Evolutionary conservation across 306 rosid species (phyloP).

Genomic region (Fragaria vesca): DNA sequence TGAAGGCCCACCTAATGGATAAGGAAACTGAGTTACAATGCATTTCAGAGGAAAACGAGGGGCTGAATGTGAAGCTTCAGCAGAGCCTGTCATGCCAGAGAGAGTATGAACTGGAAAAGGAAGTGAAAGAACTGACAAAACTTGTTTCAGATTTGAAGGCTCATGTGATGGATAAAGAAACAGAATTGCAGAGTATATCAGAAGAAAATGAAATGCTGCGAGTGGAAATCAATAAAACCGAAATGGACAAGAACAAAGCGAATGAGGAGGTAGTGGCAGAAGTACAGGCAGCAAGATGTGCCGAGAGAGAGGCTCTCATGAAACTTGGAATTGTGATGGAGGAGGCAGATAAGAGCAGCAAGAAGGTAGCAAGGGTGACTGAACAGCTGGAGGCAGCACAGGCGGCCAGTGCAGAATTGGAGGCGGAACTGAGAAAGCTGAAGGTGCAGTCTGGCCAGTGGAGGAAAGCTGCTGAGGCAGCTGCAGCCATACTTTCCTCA

Average conservation of each 20-base stretch:
- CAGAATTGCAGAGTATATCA: slow-evolving; percentile 65
- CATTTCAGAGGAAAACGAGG: slow-evolving; percentile 85
- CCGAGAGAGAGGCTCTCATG: slow-evolving; percentile 52
- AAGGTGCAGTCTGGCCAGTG: slow-evolving; percentile 94
- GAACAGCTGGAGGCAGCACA: slow-evolving; percentile 86
- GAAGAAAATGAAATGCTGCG: slow-evolving; percentile 79
- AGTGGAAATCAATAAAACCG: slow-evolving; percentile 48
- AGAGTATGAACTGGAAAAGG: slow-evolving; percentile 50
- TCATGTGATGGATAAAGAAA: slow-evolving; percentile 77
- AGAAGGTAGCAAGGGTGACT: slow-evolving; percentile 58
- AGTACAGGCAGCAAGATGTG: slow-evolving; percentile 56
- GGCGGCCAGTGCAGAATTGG: slow-evolving; percentile 67
- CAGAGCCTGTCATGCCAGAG: slow-evolving; percentile 41
- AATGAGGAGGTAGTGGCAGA: slow-evolving; percentile 43
- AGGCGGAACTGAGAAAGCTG: slow-evolving; percentile 72
- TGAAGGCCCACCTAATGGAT: slow-evolving; percentile 85
- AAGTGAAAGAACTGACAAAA: slow-evolving; percentile 54
- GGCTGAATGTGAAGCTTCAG: slow-evolving; percentile 50
- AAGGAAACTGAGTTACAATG: slow-evolving; percentile 92
- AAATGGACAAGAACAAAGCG: slow-evolving; percentile 36
- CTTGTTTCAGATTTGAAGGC: slow-evolving; percentile 51
- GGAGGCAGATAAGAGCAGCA: slow-evolving; percentile 67
- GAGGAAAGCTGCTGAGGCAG: slow-evolving; percentile 99
- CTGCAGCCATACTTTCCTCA: slow-evolving; percentile 84
- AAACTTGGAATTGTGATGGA: slow-evolving; percentile 76